Conservation (phyloP, 345 rosid species). For the Crucihimalaya himalaica region DNA sequence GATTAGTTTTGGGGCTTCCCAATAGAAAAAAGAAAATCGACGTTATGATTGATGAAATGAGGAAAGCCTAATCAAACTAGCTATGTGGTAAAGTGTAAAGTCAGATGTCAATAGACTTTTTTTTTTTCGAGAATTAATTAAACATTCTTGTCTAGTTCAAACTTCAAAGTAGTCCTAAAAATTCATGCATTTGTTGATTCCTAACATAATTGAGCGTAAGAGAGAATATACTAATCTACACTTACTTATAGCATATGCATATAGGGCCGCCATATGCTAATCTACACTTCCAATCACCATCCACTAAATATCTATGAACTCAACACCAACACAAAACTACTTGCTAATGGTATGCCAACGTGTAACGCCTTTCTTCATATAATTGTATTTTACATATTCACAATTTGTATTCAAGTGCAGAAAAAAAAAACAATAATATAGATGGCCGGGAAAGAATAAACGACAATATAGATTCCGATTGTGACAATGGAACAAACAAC, state of each 20-base stretch:
- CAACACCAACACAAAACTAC: background rate
- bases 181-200: background rate
- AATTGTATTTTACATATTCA: background rate
- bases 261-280: background rate
- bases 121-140: too few relatives aligned
- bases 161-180: background rate
- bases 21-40: background rate
- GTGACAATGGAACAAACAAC: background rate
- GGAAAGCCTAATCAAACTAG: background rate
- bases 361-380: background rate
- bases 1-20: background rate
- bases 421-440: background rate
- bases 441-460: background rate
- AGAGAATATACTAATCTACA: background rate
- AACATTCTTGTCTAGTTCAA: too few relatives aligned
- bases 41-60: background rate
- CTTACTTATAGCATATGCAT: background rate
- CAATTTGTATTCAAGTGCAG: background rate
- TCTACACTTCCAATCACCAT: background rate
- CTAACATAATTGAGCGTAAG: background rate
- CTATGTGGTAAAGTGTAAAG: conserved; percentile 3
- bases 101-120: background rate
- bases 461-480: background rate
- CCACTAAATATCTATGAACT: background rate
- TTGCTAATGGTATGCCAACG: background rate